phyloP scores from a whole-genome alignment of 2,329 filamentous ascomycete genomes.

The Domatiomyces globalis region DNA sequence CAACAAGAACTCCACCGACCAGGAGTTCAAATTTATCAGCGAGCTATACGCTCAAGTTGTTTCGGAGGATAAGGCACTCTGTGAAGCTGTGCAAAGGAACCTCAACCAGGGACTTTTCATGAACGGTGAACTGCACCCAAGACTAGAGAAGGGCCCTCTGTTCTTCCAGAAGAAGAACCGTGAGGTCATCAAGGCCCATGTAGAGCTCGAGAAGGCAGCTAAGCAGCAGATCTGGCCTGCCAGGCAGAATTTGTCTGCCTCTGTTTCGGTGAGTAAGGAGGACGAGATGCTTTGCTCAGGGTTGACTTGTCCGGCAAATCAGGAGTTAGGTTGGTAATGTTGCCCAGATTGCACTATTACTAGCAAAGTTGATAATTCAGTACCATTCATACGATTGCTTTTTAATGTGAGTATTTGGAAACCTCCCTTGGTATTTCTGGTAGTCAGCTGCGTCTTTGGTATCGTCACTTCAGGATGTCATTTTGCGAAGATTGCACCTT shows the following conservation, averaged over 20 bases:
- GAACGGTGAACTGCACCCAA: conserved; percentile 48
- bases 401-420: no score
- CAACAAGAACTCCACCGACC: conserved; percentile 44
- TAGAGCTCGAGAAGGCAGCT: conserved; percentile 31
- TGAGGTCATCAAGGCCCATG: conserved; percentile 36
- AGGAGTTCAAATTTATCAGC: conserved; percentile 43
- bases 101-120: conserved; percentile 47
- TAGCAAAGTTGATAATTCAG: no score
- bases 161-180: conserved; percentile 42
- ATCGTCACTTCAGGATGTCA: no score
- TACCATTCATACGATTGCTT: no score
- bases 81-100: conserved; percentile 45
- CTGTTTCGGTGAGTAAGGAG: conserved; percentile 19
- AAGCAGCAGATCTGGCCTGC: conserved; percentile 39
- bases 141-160: conserved; percentile 44
- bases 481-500: no score
- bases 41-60: conserved; percentile 51
- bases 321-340: not conserved
- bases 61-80: conserved; percentile 50
- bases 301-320: not conserved
- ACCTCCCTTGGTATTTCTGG: no score
- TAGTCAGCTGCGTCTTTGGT: no score
- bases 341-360: no score
- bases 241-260: conserved; percentile 21
- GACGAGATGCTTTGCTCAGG: conserved; percentile 10